Percentiles rank a stretch among this genome's conserved stretches.
phyloP scores from a whole-genome alignment of 208 protist species.

The Acanthamoeba triangularis region DNA sequence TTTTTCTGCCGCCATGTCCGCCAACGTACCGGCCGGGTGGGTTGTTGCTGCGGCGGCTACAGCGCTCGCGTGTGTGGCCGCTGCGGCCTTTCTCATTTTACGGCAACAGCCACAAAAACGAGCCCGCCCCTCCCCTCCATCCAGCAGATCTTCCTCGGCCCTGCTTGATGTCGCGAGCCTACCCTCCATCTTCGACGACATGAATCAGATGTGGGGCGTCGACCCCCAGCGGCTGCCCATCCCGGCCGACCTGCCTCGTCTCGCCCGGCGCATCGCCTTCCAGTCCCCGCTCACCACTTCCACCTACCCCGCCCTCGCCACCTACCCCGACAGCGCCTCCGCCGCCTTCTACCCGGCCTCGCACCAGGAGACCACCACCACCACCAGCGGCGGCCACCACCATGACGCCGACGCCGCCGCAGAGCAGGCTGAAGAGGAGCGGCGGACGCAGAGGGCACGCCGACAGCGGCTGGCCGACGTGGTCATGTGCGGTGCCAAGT shows the following conservation, averaged over 20 bases:
- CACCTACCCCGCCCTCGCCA: not conserved
- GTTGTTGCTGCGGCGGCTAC: not conserved
- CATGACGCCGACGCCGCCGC: not conserved
- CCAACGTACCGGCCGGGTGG: not conserved
- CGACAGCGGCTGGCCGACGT: constrained; percentile 53
- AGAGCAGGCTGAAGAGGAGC: not conserved
- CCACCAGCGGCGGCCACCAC: not conserved
- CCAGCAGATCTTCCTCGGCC: not conserved
- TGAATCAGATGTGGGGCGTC: constrained; percentile 40
- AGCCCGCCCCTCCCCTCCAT: too few species aligned
- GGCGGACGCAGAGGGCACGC: not conserved
- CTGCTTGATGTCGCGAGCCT: not conserved
- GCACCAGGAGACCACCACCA: not conserved
- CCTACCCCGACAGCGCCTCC: not conserved
- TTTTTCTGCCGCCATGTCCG: too few species aligned
- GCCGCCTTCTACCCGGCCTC: not conserved
- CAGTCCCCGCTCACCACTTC: not conserved
- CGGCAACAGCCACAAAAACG: not conserved
- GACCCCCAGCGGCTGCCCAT: constrained; percentile 21
- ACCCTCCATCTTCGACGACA: not conserved
- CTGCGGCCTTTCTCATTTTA: not conserved
- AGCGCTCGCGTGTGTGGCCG: not conserved
- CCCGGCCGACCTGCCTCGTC: constrained; percentile 42
- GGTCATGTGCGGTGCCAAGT: constrained; percentile 42
- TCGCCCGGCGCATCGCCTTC: constrained; percentile 43